Evolutionary conservation across 768 basidiomycete genomes (phyloP), one percentile per base, ranked within the genome.

Genomic region (Trametes villosa): DNA sequence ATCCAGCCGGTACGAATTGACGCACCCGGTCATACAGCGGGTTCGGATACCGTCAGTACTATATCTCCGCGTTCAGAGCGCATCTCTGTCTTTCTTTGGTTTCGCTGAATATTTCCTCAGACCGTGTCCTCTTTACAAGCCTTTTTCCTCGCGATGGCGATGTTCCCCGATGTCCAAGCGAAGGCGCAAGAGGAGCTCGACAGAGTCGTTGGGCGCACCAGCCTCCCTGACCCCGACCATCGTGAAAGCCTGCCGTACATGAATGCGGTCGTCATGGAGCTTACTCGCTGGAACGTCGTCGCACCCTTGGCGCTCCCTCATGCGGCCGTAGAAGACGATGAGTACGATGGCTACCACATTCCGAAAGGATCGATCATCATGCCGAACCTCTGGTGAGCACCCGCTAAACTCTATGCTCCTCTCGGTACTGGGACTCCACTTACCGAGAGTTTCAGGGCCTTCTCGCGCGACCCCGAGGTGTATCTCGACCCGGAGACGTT

Each of bases 401-500:
- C n/a, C 49, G 2, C 17, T 20, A 38, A 34, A 8, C 7, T 34
- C 33, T 34, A 34, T 34, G 33, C 5, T 47, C 12, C 7, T 46
- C 24, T 27, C 6, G 11, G 29, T 12, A n/a, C 12, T 31, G 12
- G 3, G 26, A 9, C 27, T 18, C n/a, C 15, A 24, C 15, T 46
- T 29, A 46, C 42, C 13, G 13, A 34, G 20, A 9, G 9, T 5
- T n/a, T 6, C 34, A 60, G 59, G 52, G 51, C 44, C 8, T 68
- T 71, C 31, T 62, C 65, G 24, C 67, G 65, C 46, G 65, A 72
- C 55, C 53, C 62, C 15, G 55, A 49, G 0, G 44, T 64, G 9
- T 85, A 79, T 64, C 67, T 76, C 17, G 66, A 83, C 30, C 80
- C 84, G 13, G 72, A 78, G 9, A 64, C 56, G 33, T 85, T 85